phyloP scores from a whole-genome alignment of 2,329 filamentous ascomycete species.

The Cercospora brassicicola region DNA sequence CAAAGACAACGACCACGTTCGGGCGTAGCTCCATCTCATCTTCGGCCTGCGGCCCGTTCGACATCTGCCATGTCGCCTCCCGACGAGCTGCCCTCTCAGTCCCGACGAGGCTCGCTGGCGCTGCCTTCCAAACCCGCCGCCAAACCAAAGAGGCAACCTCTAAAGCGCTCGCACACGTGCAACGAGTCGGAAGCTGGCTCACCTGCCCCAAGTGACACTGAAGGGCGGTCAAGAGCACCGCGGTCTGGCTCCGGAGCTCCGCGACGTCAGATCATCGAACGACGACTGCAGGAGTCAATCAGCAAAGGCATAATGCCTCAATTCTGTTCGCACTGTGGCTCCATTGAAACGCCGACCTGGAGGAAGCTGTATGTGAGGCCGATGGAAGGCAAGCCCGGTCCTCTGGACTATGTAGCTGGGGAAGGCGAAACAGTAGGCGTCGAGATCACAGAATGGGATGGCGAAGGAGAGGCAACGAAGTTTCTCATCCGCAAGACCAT shows the following conservation, averaged over 20 bases:
- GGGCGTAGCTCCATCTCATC: not conserved
- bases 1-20: not conserved
- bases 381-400: slow-evolving; percentile 66
- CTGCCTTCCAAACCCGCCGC: slow-evolving; percentile 34
- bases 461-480: slow-evolving; percentile 60
- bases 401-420: slow-evolving; percentile 70
- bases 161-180: slow-evolving; percentile 28
- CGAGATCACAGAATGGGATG: slow-evolving; percentile 64
- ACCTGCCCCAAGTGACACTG: slow-evolving; percentile 40
- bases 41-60: not conserved
- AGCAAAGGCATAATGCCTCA: slow-evolving; percentile 80
- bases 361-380: slow-evolving; percentile 86
- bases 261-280: slow-evolving; percentile 65
- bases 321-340: slow-evolving; percentile 89
- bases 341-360: slow-evolving; percentile 96
- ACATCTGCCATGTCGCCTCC: slow-evolving; percentile 19
- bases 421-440: slow-evolving; percentile 74
- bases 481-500: slow-evolving; percentile 81
- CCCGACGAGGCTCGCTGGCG: slow-evolving; percentile 39
- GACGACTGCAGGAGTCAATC: slow-evolving; percentile 60
- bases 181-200: slow-evolving; percentile 40
- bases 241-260: slow-evolving; percentile 55
- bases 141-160: slow-evolving; percentile 40
- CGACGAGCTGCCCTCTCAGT: slow-evolving; percentile 18
- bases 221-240: slow-evolving; percentile 28